phyloP scores from a whole-genome alignment of 192 early-diverging fungal genomes.

The Dissophora globulifera region DNA sequence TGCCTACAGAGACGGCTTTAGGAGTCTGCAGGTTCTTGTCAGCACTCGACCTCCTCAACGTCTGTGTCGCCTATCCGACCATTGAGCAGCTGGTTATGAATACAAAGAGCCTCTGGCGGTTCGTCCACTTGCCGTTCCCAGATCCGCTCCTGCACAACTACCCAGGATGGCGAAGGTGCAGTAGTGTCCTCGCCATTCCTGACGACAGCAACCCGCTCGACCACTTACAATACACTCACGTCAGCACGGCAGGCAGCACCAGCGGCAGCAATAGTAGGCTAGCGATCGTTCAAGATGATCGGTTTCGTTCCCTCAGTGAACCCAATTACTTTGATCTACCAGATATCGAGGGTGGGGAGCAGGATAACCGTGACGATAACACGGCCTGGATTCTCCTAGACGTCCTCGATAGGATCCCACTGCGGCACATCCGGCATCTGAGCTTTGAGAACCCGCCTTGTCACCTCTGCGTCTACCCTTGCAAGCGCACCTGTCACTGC shows the following conservation, averaged over 20 bases:
- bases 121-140: slow-evolving; percentile 28
- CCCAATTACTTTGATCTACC: slow-evolving; percentile 12
- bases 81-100: slow-evolving; percentile 11
- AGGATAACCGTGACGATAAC: slow-evolving; percentile 2
- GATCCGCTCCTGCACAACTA: slow-evolving; percentile 27
- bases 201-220: too few relatives aligned
- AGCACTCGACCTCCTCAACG: slow-evolving; percentile 23
- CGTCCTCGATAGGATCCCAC: slow-evolving; percentile 15
- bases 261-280: neutral
- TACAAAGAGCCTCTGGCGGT: slow-evolving; percentile 12
- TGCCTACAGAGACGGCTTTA: slow-evolving; percentile 17
- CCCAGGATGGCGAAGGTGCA: slow-evolving; percentile 25
- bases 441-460: slow-evolving; percentile 30
- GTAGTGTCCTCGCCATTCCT: too few relatives aligned
- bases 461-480: slow-evolving; percentile 33
- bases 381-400: slow-evolving; percentile 33
- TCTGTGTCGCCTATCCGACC: slow-evolving; percentile 21
- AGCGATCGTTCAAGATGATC: slow-evolving; percentile 4
- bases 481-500: slow-evolving; percentile 14
- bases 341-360: slow-evolving; percentile 6
- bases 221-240: too few relatives aligned
- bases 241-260: too few relatives aligned
- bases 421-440: slow-evolving; percentile 16
- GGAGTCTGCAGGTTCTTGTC: slow-evolving; percentile 22
- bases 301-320: slow-evolving; percentile 16